Conservation (phyloP, 2,329 filamentous ascomycete genomes). For the Aspergillus viridinutans region DNA sequence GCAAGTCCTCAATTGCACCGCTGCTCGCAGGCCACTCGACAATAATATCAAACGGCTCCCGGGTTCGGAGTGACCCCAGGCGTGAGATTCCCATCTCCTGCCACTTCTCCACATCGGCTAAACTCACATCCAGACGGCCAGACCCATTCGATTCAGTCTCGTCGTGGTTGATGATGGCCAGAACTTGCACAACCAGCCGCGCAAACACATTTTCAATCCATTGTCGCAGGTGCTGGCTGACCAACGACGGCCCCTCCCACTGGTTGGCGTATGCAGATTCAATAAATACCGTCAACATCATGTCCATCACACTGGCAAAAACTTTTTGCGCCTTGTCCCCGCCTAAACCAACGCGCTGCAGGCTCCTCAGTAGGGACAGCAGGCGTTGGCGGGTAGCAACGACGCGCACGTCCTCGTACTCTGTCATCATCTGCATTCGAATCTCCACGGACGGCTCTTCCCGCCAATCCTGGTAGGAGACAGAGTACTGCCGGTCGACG, state of each 20-base stretch:
- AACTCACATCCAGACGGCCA: constrained; percentile 29
- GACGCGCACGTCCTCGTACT: constrained; percentile 26
- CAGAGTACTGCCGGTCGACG: constrained; percentile 31
- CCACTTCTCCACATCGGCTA: constrained; percentile 50
- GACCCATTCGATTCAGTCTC: constrained; percentile 18
- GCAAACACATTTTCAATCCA: constrained; percentile 56
- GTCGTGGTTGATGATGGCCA: constrained; percentile 37
- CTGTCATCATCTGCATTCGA: constrained; percentile 31
- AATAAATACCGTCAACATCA: constrained; percentile 54
- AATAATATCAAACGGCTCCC: constrained; percentile 59
- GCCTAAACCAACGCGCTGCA: constrained; percentile 54
- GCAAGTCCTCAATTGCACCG: constrained; percentile 59
- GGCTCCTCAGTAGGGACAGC: constrained; percentile 39
- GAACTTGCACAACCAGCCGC: constrained; percentile 48
- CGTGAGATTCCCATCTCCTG: constrained; percentile 52
- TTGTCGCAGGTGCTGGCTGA: constrained; percentile 47
- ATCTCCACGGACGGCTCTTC: constrained; percentile 25
- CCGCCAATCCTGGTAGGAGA: constrained; percentile 37
- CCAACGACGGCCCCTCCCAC: constrained; percentile 50
- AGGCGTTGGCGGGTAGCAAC: constrained; percentile 31
- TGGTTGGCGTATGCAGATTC: constrained; percentile 53
- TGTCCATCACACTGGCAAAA: constrained; percentile 56
- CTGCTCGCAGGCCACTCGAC: constrained; percentile 57
- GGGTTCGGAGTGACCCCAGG: constrained; percentile 53
- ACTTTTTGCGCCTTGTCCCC: constrained; percentile 52